phyloP scores from a whole-genome alignment of 768 basidiomycete species.

The Tylopilus sp. region DNA sequence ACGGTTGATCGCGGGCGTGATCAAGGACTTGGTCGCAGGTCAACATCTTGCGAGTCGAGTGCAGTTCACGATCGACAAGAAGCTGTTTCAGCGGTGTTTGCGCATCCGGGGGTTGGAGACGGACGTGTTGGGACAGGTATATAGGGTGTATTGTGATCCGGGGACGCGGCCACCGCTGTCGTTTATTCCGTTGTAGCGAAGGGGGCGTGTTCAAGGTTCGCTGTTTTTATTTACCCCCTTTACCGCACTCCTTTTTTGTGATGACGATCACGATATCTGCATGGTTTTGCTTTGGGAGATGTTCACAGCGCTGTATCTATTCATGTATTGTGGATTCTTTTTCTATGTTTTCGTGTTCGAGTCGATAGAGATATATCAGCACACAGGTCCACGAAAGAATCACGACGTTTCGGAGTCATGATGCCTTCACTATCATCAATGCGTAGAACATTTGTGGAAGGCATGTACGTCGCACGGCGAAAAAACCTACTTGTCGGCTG shows the following conservation, averaged over 20 bases:
- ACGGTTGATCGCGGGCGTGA: slow-evolving; percentile 72
- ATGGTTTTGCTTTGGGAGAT: slow-evolving; percentile 16
- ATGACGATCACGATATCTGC: slow-evolving; percentile 10
- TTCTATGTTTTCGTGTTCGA: not conserved
- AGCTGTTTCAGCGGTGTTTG: slow-evolving; percentile 71
- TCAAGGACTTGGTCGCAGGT: slow-evolving; percentile 76
- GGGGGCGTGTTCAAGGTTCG: not conserved
- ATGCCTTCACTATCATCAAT: too few species aligned
- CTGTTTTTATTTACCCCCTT: not conserved
- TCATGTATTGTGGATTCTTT: slow-evolving; percentile 15
- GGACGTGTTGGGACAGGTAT: slow-evolving; percentile 49
- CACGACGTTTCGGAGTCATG: not conserved
- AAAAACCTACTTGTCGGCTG: too few species aligned
- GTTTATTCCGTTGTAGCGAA: slow-evolving; percentile 20
- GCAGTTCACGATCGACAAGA: slow-evolving; percentile 68
- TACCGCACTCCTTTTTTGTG: not conserved
- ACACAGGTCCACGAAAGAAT: not conserved
- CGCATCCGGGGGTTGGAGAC: slow-evolving; percentile 63
- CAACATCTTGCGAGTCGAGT: slow-evolving; percentile 79
- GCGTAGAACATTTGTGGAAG: not conserved
- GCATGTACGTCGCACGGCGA: too few species aligned
- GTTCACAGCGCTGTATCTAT: slow-evolving; percentile 24
- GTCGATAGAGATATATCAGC: not conserved
- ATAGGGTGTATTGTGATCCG: slow-evolving; percentile 33
- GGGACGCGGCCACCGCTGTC: slow-evolving; percentile 13